Base-by-base conservation (phyloP, 495 filamentous ascomycete genomes). In the Penicillium lagena region DNA sequence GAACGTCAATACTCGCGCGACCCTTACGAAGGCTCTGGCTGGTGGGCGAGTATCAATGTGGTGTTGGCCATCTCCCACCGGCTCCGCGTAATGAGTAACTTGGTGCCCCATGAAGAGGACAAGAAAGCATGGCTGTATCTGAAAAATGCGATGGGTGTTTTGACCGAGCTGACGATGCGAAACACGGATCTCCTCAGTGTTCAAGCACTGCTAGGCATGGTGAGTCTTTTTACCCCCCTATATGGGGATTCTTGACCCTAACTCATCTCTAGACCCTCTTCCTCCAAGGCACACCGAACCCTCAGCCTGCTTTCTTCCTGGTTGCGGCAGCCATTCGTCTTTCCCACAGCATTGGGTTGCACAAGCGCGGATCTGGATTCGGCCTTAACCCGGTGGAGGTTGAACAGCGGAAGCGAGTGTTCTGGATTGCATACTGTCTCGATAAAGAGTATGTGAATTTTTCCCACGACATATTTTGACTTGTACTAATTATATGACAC, bases 21-120 rank as follows among this genome's bases (percentile, higher is more conserved):
- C 55, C 93, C 91, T n/a, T 96, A 95, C 52, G 87, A 91, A 59
- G 89, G 90, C 33, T 93, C 89, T 22, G 93, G 93, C 9, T 98
- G 93, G 93, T 98, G 94, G 90, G 93, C 91, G 7, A 93, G 88
- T 61, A 76, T 98, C 52, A 98, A 98, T 57, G 85, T 96, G 49
- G 89, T 87, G 0, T 73, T 98, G 17, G 93, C 93, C 2, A 95
- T 97, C 47, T 80, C 91, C 1, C 87, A 96, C 59, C 78, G 93
- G 39, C 71, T 97, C 47, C 83, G 91, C 1, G 88, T 96, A n/a
- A 95, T 96, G 85, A 93, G 85, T 63, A 91, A 96, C 50, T 63
- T 96, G 12, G 89, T 93, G 1, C 82, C 87, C 12, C 80, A 86
- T 49, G 89, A 95, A 45, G 90, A 96, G 55, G 90, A 96, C 49